Conservation (phyloP, 768 basidiomycete genomes). For the Lactarius sanguifluus region DNA sequence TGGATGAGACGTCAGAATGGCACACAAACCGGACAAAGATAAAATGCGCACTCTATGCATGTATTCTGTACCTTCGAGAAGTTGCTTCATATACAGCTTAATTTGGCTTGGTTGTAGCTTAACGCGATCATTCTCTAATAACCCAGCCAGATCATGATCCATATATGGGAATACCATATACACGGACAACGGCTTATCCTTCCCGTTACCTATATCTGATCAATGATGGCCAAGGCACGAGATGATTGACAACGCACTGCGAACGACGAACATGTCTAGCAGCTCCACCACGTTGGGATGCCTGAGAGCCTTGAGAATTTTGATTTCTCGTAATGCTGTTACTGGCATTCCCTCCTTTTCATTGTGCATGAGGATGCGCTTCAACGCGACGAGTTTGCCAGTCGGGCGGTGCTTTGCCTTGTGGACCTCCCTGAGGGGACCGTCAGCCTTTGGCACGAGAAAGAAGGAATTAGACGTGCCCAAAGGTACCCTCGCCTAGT, state of each 20-base stretch:
- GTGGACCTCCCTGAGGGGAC: slow-evolving; percentile 72
- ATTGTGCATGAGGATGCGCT: slow-evolving; percentile 95
- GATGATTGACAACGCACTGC: slow-evolving; percentile 50
- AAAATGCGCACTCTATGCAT: slow-evolving; percentile 79
- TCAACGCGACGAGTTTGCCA: slow-evolving; percentile 74
- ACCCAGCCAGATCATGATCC: slow-evolving; percentile 97
- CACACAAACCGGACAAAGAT: slow-evolving; percentile 7
- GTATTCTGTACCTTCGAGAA: slow-evolving; percentile 94
- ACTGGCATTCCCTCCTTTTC: slow-evolving; percentile 97
- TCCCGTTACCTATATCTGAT: slow-evolving; percentile 52
- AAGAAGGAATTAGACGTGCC: slow-evolving; percentile 40
- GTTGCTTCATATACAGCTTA: slow-evolving; percentile 94
- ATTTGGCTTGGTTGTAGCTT: slow-evolving; percentile 81
- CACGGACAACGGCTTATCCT: slow-evolving; percentile 71
- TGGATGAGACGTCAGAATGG: slow-evolving; percentile 20
- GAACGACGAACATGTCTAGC: slow-evolving; percentile 88
- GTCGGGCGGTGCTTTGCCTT: slow-evolving; percentile 72
- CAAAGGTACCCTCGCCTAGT: slow-evolving; percentile 96
- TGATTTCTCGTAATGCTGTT: slow-evolving; percentile 95
- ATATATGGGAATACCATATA: slow-evolving; percentile 99
- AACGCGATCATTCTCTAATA: slow-evolving; percentile 89
- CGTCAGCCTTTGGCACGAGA: not conserved
- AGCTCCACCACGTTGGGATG: slow-evolving; percentile 87
- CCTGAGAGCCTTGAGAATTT: slow-evolving; percentile 86
- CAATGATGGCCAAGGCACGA: slow-evolving; percentile 11